Evolutionary conservation across 2,329 filamentous ascomycete species (phyloP), one percentile per base, ranked within the genome.

Genomic region (Claviceps pusilla): DNA sequence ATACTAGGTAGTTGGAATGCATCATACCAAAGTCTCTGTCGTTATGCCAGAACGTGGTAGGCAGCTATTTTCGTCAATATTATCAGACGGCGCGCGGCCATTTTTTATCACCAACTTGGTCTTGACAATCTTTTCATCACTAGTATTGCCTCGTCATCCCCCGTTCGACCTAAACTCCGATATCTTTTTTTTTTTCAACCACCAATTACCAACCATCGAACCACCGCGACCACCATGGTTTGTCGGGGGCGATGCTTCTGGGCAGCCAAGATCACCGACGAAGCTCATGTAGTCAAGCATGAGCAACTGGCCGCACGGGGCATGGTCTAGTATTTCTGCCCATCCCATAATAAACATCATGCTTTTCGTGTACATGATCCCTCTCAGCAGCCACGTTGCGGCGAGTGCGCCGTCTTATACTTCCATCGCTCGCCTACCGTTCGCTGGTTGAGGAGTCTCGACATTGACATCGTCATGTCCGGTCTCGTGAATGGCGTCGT

Each of bases 341-440:
- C 64, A 14, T 47, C 59, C 6, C 67, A 69, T 43, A 52, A 55
- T 12, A 12, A 48, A 16, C 63, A 61, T 42, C 67, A 69, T 58
- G 60, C 61, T 19, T 61, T 69, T 9, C 54, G 55, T 35, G 49
- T 58, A 37, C 35, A 11, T 9, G 11, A 28, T 3, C 29, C 39
- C 12, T 51, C 48, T 5, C 7, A n/a, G 1, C 66, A 69, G 49
- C 66, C 67, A 1, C 51, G 56, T 3, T 69, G 66, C 37, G 66
- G 66, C 57, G 67, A 68, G 53, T 69, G 67, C 45, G 62, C 67
- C 24, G 61, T 61, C 19, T 48, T 67, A 7, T 68, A 63, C 57
- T 66, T 59, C 50, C 28, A 59, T 48, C 31, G 50, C 3, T 31
- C 50, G 11, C 42, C 51, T n/a, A 16, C 42, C 6, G 59, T 57